A percentile compares a stretch with the other conserved stretches of the same genome.
Evolutionary conservation across 345 rosid genomes (phyloP).

Genomic region (Excoecaria agallocha): DNA sequence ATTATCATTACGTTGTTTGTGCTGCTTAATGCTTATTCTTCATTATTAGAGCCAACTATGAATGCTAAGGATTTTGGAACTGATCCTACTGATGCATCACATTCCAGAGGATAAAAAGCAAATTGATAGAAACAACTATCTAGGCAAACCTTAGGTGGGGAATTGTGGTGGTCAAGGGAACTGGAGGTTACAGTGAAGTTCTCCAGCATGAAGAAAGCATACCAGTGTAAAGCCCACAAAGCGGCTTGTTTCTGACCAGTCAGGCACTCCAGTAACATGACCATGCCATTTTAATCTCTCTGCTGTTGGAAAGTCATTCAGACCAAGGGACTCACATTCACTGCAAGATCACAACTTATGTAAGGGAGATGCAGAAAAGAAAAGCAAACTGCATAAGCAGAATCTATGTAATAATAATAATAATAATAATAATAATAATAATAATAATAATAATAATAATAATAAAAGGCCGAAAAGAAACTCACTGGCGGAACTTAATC

Average conservation of each 20-base stretch:
- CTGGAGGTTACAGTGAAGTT: not conserved
- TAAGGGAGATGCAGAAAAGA: not conserved
- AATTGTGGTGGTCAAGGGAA: not conserved
- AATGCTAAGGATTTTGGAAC: not conserved
- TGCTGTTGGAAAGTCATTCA: conserved; percentile 83
- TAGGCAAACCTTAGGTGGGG: not conserved
- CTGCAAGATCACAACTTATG: conserved; percentile 39
- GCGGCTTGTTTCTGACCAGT: conserved; percentile 91
- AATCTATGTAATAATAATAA: conserved; percentile 4
- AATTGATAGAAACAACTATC: not conserved
- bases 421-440: conserved; percentile 9
- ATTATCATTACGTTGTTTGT: no score
- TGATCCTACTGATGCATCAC: not conserved
- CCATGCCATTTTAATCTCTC: conserved; percentile 96
- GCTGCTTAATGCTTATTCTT: no score
- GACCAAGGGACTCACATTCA: conserved; percentile 85
- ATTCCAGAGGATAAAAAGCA: not conserved
- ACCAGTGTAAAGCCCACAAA: conserved; percentile 92
- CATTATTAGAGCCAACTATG: conserved; percentile 1
- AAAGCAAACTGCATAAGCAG: conserved; percentile 2
- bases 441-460: conserved; percentile 1
- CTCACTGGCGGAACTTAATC: conserved; percentile 79
- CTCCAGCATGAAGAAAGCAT: conserved; percentile 11
- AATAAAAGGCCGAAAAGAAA: not conserved
- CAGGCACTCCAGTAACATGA: conserved; percentile 62